Base-by-base conservation (phyloP, 2,329 filamentous ascomycete species). In the Venturia nashicola region DNA sequence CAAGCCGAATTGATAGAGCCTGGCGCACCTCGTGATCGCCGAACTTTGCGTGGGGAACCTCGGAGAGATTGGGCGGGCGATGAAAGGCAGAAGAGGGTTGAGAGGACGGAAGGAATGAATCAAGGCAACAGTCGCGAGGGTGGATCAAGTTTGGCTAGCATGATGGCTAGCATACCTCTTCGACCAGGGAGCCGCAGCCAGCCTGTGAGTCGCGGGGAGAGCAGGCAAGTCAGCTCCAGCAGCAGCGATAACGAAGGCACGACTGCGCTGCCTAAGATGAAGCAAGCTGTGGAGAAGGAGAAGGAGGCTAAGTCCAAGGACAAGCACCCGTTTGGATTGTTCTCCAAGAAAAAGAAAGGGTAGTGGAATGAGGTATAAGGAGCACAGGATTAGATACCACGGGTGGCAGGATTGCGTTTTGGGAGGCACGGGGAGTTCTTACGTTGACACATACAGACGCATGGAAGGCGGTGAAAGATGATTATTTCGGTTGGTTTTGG, bases 211-310 rank as follows among this genome's bases (percentile, higher is more conserved):
- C 51, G 62, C 12, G 27, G 51, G 18, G 32, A 51, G 27, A 43
- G 44, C 23, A 39, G 62, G 42, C 54, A 64, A 20, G 54, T 32
- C 34, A 61, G 57, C 40, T 39, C 36, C 12, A 61, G 46, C 57
- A 51, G 39, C 34, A 61, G 62, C 34, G 57, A 61, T 34, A 57
- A 54, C 5, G 62, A 64, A n/a, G 62, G 62, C 12, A 61, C 62
- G 3, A 64, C 62, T 23, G 61, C 61, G 16, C 48, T 63, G 34
- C 61, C 61, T 7, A 46, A 48, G 23, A 63, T 63, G 34, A 39
- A 57, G 46, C 46, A 51, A 32, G 61, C 61, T 55, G 61, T 27
- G 51, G 44, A 63, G 16, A 59, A 46, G 36, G 51, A 55, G 27
- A 57, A 55, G 48, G 34, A 57, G 51, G 32, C 14, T 14, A 57